These are phyloP conservation scores for Annona cherimola DNA, from an alignment of 164 flowering plant genomes.

Conservation along the genomic window DNA sequence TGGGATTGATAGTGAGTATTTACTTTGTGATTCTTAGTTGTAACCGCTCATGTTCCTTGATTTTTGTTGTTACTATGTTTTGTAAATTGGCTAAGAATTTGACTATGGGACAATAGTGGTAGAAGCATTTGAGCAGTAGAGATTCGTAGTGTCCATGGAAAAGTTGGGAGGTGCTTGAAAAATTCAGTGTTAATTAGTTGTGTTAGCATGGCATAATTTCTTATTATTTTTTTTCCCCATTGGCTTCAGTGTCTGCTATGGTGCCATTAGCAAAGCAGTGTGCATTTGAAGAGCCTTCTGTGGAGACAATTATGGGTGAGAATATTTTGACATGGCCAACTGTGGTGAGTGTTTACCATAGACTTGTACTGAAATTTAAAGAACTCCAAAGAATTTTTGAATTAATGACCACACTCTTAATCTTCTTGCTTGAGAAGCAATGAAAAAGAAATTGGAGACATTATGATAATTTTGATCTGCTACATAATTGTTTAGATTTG, in stretches of 20 bases:
- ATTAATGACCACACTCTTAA: neutral
- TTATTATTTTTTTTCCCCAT: neutral
- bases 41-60: neutral
- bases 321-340: constrained; percentile 95
- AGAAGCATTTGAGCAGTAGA: too few species aligned
- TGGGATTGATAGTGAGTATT: constrained; percentile 92
- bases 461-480: neutral
- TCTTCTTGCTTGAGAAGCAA: neutral
- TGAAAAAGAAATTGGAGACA: neutral
- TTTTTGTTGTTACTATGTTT: neutral
- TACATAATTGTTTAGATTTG: neutral
- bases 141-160: too few species aligned
- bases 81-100: neutral
- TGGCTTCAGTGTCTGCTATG: constrained; percentile 93
- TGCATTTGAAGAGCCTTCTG: constrained; percentile 96
- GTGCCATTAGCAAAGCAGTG: constrained; percentile 94
- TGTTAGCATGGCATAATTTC: neutral
- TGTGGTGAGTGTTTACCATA: constrained; percentile 53
- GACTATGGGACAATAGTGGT: neutral
- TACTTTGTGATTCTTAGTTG: neutral
- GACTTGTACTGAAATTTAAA: neutral
- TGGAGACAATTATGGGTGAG: constrained; percentile 89
- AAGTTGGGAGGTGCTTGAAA: too few species aligned
- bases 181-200: neutral
- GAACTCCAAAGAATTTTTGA: neutral